These are phyloP conservation scores for Fusarium sp. DNA, from an alignment of 2,329 filamentous ascomycete genomes.

Conservation along the genomic window DNA sequence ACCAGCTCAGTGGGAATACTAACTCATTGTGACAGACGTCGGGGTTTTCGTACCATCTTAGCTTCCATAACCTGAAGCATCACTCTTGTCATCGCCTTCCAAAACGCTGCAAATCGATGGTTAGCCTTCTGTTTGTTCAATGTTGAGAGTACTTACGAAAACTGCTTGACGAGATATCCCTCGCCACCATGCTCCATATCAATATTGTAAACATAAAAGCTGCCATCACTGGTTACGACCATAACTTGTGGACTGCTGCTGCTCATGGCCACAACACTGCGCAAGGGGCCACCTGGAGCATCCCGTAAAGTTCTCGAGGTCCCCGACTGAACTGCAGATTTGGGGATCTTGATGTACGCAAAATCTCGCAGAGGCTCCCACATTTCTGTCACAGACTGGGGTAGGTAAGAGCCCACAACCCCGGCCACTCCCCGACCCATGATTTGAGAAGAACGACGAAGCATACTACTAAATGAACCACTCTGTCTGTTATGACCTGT, in stretches of 20 bases:
- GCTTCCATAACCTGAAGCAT: constrained; percentile 60
- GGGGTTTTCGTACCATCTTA: constrained; percentile 20
- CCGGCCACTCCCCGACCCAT: constrained; percentile 91
- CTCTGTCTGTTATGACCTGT: constrained; percentile 64
- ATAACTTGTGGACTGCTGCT: constrained; percentile 95
- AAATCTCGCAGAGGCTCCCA: constrained; percentile 97
- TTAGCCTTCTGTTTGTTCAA: neutral
- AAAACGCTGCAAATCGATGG: constrained; percentile 58
- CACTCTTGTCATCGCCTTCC: constrained; percentile 67
- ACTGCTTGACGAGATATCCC: constrained; percentile 90
- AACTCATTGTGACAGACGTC: neutral
- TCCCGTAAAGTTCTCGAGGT: constrained; percentile 48
- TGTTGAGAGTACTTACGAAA: constrained; percentile 75
- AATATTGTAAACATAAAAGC: constrained; percentile 94
- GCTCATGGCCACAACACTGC: constrained; percentile 97
- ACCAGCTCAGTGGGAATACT: neutral
- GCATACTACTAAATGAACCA: constrained; percentile 88
- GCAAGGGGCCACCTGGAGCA: constrained; percentile 65
- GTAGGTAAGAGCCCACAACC: constrained; percentile 90
- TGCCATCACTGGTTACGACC: constrained; percentile 96
- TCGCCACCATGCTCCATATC: constrained; percentile 96
- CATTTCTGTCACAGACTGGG: constrained; percentile 94
- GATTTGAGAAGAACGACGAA: constrained; percentile 94
- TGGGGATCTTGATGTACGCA: constrained; percentile 94
- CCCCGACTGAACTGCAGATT: constrained; percentile 53